Conservation (phyloP, 306 rosid genomes). For the Fagus sylvatica region DNA sequence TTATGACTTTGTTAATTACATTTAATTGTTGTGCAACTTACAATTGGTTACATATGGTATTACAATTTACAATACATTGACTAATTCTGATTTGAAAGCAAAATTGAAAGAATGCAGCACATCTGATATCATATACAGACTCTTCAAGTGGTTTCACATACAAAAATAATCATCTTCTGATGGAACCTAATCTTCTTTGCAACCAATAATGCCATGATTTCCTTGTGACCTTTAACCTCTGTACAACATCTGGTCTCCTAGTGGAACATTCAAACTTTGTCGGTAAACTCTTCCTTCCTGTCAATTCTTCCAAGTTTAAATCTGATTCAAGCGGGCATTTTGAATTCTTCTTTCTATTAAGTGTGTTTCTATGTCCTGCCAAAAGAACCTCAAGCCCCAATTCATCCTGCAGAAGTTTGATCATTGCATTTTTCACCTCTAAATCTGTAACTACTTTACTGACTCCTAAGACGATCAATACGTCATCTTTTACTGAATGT, state of each 20-base stretch:
- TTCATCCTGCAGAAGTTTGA: slow-evolving; percentile 69
- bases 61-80: not conserved
- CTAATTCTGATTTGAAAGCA: too few species aligned
- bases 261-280: slow-evolving; percentile 42
- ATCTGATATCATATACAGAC: slow-evolving; percentile 32
- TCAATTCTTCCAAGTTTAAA: slow-evolving; percentile 33
- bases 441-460: slow-evolving; percentile 44
- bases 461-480: slow-evolving; percentile 72
- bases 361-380: slow-evolving; percentile 47
- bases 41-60: slow-evolving; percentile 17
- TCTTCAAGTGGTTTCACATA: slow-evolving; percentile 7
- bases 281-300: slow-evolving; percentile 28
- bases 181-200: slow-evolving; percentile 39
- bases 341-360: slow-evolving; percentile 26
- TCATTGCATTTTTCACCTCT: slow-evolving; percentile 64
- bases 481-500: slow-evolving; percentile 64
- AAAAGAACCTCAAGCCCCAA: slow-evolving; percentile 71
- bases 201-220: slow-evolving; percentile 70
- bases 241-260: slow-evolving; percentile 71
- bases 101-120: not conserved
- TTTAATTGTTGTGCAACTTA: slow-evolving; percentile 5
- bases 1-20: slow-evolving; percentile 11
- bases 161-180: slow-evolving; percentile 20
- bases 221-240: slow-evolving; percentile 74
- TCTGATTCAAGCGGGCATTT: slow-evolving; percentile 27